Evolutionary conservation across 352 stramenopile genomes (phyloP).

Genomic region (Phytophthora ohioensis): DNA sequence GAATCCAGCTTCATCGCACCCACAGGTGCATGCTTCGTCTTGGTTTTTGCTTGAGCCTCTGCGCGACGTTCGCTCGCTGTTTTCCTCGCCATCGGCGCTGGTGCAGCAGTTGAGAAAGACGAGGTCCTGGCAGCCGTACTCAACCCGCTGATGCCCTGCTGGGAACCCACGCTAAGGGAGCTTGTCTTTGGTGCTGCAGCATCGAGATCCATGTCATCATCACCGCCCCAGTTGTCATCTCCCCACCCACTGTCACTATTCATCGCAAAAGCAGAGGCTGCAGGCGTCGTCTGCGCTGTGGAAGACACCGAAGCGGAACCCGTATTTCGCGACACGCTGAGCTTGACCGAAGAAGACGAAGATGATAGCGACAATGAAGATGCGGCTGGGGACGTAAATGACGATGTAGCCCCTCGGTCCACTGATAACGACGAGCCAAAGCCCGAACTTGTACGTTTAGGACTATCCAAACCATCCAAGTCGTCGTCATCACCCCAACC

Average conservation of each 20-base stretch:
- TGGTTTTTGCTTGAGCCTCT: constrained; percentile 72
- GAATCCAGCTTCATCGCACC: constrained; percentile 71
- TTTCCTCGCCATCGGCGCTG: constrained; percentile 41
- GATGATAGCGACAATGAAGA: constrained; percentile 47
- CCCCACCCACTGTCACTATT: constrained; percentile 57
- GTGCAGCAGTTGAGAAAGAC: constrained; percentile 25
- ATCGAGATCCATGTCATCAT: constrained; percentile 56
- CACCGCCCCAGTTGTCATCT: constrained; percentile 75
- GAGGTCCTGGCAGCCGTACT: constrained; percentile 22
- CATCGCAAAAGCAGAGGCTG: constrained; percentile 41
- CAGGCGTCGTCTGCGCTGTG: constrained; percentile 20
- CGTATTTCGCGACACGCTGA: constrained; percentile 50
- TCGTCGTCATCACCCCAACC: constrained; percentile 76
- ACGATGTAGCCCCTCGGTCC: constrained; percentile 30
- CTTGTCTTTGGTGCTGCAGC: constrained; percentile 27
- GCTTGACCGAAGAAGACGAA: constrained; percentile 58
- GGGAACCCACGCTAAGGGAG: constrained; percentile 23
- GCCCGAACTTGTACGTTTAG: constrained; percentile 38
- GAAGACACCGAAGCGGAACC: constrained; percentile 4
- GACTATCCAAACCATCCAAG: constrained; percentile 58
- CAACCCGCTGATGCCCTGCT: constrained; percentile 24
- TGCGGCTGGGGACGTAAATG: constrained; percentile 36
- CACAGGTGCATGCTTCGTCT: constrained; percentile 60
- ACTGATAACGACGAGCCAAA: constrained; percentile 44
- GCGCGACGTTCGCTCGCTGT: constrained; percentile 60